phyloP scores from a whole-genome alignment of 257 asterid genomes.

The Ehretia macrophylla region DNA sequence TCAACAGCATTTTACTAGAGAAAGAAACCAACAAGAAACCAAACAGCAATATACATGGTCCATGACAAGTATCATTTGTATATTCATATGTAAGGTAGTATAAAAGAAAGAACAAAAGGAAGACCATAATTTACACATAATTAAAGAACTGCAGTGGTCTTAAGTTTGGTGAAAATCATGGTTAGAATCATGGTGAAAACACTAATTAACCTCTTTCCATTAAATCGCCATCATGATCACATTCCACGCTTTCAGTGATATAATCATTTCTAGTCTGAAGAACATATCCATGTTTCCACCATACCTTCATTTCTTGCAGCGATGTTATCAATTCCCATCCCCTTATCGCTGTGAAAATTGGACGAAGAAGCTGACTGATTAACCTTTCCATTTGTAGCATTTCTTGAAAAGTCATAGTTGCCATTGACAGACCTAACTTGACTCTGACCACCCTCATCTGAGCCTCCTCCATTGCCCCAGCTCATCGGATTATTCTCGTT shows the following conservation, averaged over 20 bases:
- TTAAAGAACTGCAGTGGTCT: conserved; percentile 25
- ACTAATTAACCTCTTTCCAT: background rate
- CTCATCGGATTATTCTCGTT: conserved; percentile 8
- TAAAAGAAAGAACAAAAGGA: conserved; percentile 27
- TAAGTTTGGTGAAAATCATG: conserved; percentile 26
- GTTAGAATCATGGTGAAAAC: conserved; percentile 19
- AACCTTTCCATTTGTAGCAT: conserved; percentile 14
- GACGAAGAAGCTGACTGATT: conserved; percentile 18
- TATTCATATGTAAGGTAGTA: background rate
- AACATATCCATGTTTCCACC: conserved; percentile 69
- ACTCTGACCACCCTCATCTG: conserved; percentile 9
- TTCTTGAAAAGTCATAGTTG: conserved; percentile 9
- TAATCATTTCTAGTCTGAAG: conserved; percentile 60
- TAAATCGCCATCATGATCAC: conserved; percentile 16
- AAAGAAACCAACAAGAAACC: no score
- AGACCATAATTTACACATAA: conserved; percentile 47
- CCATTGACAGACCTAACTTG: conserved; percentile 17
- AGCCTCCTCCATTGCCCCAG: conserved; percentile 13
- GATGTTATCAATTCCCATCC: conserved; percentile 23
- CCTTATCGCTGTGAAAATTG: conserved; percentile 29
- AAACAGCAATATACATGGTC: no score
- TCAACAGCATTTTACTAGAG: no score
- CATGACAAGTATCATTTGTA: no score
- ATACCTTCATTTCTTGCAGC: conserved; percentile 44
- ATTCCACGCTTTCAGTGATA: conserved; percentile 14